phyloP scores from a whole-genome alignment of 495 filamentous ascomycete genomes.

The Lophium mytilinum region DNA sequence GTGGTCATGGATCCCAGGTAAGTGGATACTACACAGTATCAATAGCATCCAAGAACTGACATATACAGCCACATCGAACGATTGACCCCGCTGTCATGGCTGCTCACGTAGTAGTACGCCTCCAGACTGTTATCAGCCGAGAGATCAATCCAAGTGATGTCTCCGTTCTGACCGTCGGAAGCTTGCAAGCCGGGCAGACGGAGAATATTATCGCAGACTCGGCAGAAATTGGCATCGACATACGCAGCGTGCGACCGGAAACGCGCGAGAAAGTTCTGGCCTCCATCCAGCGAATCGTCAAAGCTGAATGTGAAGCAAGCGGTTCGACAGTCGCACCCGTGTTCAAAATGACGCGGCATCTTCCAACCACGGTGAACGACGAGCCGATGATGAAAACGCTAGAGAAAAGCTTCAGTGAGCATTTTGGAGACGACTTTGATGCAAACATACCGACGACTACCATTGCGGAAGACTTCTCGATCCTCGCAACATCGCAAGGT shows the following conservation, averaged over 20 bases:
- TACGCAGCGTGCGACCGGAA: conserved; percentile 37
- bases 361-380: conserved; percentile 50
- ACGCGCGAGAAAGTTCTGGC: conserved; percentile 38
- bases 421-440: conserved; percentile 34
- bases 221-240: conserved; percentile 43
- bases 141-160: conserved; percentile 45
- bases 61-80: conserved; percentile 8
- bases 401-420: conserved; percentile 35
- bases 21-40: not conserved
- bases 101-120: conserved; percentile 40
- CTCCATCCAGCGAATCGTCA: conserved; percentile 45
- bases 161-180: conserved; percentile 48
- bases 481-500: conserved; percentile 44
- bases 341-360: conserved; percentile 32
- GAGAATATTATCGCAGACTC: conserved; percentile 48
- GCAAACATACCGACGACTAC: conserved; percentile 20
- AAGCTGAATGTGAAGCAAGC: conserved; percentile 45
- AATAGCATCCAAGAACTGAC: not conserved
- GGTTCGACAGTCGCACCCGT: conserved; percentile 36
- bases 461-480: conserved; percentile 51
- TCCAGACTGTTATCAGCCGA: conserved; percentile 50
- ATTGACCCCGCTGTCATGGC: conserved; percentile 54
- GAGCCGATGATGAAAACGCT: conserved; percentile 34
- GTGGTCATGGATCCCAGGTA: not conserved
- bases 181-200: conserved; percentile 44